phyloP scores from a whole-genome alignment of 1,284 basidiomycete species.

The Rhodotorula sp. region DNA sequence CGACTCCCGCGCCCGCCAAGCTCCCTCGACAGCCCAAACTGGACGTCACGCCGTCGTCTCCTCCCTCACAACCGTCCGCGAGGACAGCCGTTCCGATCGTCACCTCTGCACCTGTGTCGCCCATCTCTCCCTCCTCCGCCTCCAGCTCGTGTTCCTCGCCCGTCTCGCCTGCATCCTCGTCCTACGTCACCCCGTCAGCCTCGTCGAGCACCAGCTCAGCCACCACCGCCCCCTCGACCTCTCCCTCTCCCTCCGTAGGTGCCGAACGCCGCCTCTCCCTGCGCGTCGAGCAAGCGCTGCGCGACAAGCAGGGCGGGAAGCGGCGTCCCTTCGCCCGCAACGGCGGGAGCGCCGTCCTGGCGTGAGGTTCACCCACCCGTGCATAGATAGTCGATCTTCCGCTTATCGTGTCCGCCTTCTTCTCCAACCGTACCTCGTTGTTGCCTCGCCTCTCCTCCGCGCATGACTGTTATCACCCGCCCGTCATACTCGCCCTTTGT shows the following conservation, averaged over 20 bases:
- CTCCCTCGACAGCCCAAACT: not conserved
- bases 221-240: not conserved
- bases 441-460: no score
- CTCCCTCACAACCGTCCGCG: not conserved
- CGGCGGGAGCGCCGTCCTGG: not conserved
- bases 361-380: not conserved
- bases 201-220: not conserved
- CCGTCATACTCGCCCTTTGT: no score
- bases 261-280: conserved; percentile 13
- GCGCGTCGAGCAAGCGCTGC: conserved; percentile 11
- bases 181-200: not conserved
- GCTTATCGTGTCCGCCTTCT: no score
- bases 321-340: not conserved
- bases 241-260: conserved; percentile 3
- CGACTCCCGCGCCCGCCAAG: not conserved
- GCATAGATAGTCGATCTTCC: no score
- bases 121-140: not conserved
- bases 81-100: not conserved
- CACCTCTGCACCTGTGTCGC: not conserved
- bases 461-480: no score
- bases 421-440: no score
- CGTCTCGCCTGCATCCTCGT: not conserved
- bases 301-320: conserved; percentile 1
- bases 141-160: not conserved
- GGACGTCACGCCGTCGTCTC: not conserved